Percentiles rank a stretch among this genome's conserved stretches.
Evolutionary conservation across 1,284 basidiomycete genomes (phyloP).

Genomic region (Cystobasidiaceae sp.): DNA sequence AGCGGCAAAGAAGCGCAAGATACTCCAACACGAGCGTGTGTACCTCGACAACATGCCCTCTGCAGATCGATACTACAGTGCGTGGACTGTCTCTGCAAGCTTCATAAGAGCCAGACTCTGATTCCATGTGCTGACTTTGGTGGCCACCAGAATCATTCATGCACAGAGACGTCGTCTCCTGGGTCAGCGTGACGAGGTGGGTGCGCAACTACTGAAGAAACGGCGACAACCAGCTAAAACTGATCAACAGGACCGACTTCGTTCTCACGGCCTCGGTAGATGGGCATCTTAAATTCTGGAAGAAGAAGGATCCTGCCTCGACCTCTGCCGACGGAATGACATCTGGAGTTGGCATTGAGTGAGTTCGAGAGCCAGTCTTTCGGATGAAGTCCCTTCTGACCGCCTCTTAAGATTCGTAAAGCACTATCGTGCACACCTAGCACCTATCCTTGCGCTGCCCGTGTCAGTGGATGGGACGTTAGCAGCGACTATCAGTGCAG

Average conservation of each 20-base stretch:
- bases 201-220: conserved; percentile 40
- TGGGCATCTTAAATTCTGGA: conserved; percentile 96
- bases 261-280: conserved; percentile 90
- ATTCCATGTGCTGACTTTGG: not conserved
- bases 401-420: conserved; percentile 85
- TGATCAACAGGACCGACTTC: conserved; percentile 75
- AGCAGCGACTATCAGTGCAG: conserved; percentile 63
- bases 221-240: conserved; percentile 23
- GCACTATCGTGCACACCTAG: conserved; percentile 77
- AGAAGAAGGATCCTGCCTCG: conserved; percentile 65
- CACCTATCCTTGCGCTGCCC: conserved; percentile 70
- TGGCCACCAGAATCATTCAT: conserved; percentile 78
- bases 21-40: conserved; percentile 69
- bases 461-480: conserved; percentile 89
- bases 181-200: conserved; percentile 75
- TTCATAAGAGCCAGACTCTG: not conserved
- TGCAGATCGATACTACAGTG: conserved; percentile 76
- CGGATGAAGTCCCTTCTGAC: no score
- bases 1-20: conserved; percentile 45
- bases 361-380: no score
- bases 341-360: conserved; percentile 24
- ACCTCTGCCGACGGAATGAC: not conserved
- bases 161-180: conserved; percentile 91
- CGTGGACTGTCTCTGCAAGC: no score
- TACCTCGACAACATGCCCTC: conserved; percentile 88